Percentiles rank a stretch among this genome's conserved stretches.
These are phyloP conservation scores for Beauveria sp. DNA, from an alignment of 2,329 filamentous ascomycete species.

Conservation along the genomic window DNA sequence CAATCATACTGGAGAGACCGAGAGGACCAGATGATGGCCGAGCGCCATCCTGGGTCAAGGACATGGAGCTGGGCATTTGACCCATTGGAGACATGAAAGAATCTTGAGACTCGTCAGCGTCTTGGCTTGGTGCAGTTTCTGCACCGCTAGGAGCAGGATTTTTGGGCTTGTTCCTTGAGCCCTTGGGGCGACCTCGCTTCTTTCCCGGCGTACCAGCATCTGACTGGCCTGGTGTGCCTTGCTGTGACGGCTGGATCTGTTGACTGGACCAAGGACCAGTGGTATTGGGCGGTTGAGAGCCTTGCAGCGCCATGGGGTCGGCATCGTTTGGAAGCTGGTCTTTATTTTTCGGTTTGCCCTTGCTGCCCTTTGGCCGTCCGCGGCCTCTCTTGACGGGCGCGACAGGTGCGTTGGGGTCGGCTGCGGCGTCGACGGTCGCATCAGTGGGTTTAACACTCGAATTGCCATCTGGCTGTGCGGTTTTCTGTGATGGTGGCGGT, in stretches of 20 bases:
- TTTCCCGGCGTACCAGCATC: constrained; percentile 18
- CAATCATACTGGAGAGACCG: constrained; percentile 8
- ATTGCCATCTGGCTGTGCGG: not conserved
- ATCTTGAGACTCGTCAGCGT: constrained; percentile 2
- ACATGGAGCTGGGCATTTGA: constrained; percentile 2
- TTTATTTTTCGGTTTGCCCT: constrained; percentile 47
- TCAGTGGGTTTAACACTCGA: not conserved
- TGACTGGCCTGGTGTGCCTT: constrained; percentile 13
- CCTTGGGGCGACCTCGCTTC: constrained; percentile 36
- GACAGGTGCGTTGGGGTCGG: constrained; percentile 12
- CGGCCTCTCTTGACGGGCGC: constrained; percentile 34
- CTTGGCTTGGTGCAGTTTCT: not conserved
- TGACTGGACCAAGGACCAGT: not conserved
- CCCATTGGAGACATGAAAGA: constrained; percentile 5
- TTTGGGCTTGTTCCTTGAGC: constrained; percentile 37
- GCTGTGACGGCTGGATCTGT: not conserved
- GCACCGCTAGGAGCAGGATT: not conserved
- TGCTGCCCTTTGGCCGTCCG: constrained; percentile 51
- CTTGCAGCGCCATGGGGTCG: not conserved
- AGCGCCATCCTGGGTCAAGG: not conserved
- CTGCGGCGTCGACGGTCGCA: not conserved
- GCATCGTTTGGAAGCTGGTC: constrained; percentile 13
- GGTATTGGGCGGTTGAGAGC: constrained; percentile 3
- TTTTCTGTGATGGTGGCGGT: not conserved
- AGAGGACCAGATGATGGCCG: not conserved